Evolutionary conservation across 129 eudicot species (phyloP).

Genomic region (Tanacetum coccineum): DNA sequence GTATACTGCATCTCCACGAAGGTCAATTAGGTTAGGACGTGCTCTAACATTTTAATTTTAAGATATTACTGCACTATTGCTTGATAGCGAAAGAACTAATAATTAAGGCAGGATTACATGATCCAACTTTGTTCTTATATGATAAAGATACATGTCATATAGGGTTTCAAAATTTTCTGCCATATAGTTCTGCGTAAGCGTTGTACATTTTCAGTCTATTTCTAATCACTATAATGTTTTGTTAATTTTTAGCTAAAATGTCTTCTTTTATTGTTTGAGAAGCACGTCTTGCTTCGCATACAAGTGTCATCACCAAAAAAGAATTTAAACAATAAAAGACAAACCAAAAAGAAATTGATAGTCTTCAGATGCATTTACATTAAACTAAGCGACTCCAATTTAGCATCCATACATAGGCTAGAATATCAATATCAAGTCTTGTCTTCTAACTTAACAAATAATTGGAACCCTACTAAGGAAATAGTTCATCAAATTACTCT

Average conservation of each 20-base stretch:
- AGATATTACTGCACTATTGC: neutral
- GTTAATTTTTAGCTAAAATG: neutral
- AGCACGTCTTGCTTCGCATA: neutral
- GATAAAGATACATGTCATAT: neutral
- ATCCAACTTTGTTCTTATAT: neutral
- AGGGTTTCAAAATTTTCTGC: neutral
- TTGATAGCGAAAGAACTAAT: slow-evolving; percentile 3
- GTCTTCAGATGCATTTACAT: neutral
- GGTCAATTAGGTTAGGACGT: no score
- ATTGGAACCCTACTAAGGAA: neutral
- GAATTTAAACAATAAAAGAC: no score
- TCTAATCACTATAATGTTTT: neutral
- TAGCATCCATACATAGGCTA: slow-evolving; percentile 10
- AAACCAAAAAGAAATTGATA: no score
- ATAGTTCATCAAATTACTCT: neutral
- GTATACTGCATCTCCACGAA: neutral
- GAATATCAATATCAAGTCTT: slow-evolving; percentile 5
- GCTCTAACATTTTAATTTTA: neutral
- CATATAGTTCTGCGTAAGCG: neutral
- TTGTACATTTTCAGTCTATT: neutral
- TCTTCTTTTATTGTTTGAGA: neutral
- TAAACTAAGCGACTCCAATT: neutral
- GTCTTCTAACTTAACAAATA: neutral
- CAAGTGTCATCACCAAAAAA: neutral
- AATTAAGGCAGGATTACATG: slow-evolving; percentile 17